Base-by-base conservation (phyloP, 2,329 filamentous ascomycete genomes). In the Delphinella strobiligena region DNA sequence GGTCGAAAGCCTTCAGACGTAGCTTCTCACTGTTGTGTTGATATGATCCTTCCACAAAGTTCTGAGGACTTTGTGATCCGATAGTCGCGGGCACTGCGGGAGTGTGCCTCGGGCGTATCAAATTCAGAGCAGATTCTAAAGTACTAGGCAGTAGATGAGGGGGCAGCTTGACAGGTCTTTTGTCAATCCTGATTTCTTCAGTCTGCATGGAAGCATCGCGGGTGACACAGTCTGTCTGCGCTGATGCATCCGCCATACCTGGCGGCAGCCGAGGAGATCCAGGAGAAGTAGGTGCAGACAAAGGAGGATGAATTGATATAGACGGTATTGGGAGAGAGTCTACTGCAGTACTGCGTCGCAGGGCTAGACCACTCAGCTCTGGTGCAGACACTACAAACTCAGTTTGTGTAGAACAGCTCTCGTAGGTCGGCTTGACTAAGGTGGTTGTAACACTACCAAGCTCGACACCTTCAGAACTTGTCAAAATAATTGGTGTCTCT, bases 241-340 rank as follows among this genome's bases (percentile, higher is more conserved):
- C 89, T 14, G 78, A 79, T 47, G 82, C 78, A 59, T 86, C 86
- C 58, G 87, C 95, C 5, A 76, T 80, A 45, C 77, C 77, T 41
- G 88, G 78, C 39, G 87, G 87, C 19, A 93, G 78, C 40, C 93
- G 74, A 37, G 39, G 36, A 48, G 80, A 75, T 35, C 73, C 74
- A 2, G 86, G 86, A 2, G 86, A 87, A 4, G 79, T 69, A n/a
- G 89, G 87, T 35, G 82, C 75, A 40, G 86, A 93, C 3, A 72
- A 77, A 0, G 91, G 89, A 22, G 91, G 91, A 50, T 93, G 83
- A 37, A 98, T 85, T 41, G 85, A 82, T 54, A 98, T 98, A 51
- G 80, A 83, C 1, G 89, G 89, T 5, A 43, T 30, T 8, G 27
- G 41, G 30, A 33, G 33, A 29, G 34, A 31, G n/a, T 41, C 36